Base-by-base conservation (phyloP, 305 asterid species). In the Fraxinus xanthoxyloides region DNA sequence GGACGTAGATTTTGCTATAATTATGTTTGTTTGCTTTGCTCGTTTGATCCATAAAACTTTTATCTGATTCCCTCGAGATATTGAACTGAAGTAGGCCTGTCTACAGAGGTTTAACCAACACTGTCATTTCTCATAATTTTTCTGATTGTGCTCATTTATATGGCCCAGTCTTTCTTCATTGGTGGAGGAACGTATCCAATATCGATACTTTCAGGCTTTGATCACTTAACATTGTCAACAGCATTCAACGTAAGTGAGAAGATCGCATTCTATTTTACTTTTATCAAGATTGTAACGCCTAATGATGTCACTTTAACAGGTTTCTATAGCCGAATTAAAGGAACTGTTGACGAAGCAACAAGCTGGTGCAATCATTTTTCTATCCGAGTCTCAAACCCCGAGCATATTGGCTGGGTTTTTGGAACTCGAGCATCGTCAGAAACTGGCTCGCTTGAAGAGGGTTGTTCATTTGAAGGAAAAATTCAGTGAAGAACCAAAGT, bases 131-230 rank as follows among this genome's bases (percentile, higher is more conserved):
- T 73, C 7, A 2, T 15, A 7, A 34, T 35, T 2, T 28, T 67
- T 24, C 38, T 70, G 67, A 51, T 36, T 67, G 19, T 54, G 15
- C 19, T 72, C 4, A 17, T 72, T 35, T 34, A 7, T 21, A 1
- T 6, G 1, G 2, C 79, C 85, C 90, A 89, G 92, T 81, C 89
- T 75, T 89, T 84, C 89, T 89, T 85, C 65, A 54, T 89, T 38
- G 90, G 87, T 40, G 92, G 92, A 61, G 92, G 92, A 80, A 23
- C 77, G 3, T 82, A 89, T 84, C 98, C 98, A 1, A 76, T 87
- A 4, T 93, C 98, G 1, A 67, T 95, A 17, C 95, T 95, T 7
- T 82, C 88, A 72, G 90, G 92, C 7, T 89, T 87, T 23, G 89
- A 85, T 70, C 17, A 84, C 1, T 28, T 2, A 24, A 85, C 90